These are phyloP conservation scores for Ustulina deusta DNA, from an alignment of 2,329 filamentous ascomycete genomes.

Conservation along the genomic window DNA sequence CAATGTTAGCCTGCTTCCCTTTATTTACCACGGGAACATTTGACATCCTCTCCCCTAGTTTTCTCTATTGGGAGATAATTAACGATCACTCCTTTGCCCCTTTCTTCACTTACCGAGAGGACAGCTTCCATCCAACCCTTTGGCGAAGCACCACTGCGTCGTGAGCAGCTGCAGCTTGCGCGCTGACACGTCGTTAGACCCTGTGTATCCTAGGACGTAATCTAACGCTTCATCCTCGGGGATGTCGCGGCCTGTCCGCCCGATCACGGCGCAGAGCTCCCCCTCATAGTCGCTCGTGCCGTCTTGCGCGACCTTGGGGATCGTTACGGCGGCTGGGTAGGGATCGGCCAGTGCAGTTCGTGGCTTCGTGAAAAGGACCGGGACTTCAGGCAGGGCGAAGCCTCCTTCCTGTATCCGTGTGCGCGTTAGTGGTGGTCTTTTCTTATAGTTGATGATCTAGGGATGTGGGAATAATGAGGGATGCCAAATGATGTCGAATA, in stretches of 20 bases:
- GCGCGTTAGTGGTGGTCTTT: background rate
- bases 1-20: conserved; percentile 14
- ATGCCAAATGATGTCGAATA: background rate
- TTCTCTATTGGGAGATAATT: background rate
- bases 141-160: conserved; percentile 69
- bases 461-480: background rate
- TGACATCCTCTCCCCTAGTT: background rate
- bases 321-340: conserved; percentile 62
- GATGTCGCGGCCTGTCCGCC: conserved; percentile 64
- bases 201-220: conserved; percentile 73
- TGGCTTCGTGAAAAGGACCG: conserved; percentile 59
- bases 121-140: conserved; percentile 69
- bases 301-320: conserved; percentile 65
- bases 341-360: conserved; percentile 65
- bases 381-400: conserved; percentile 29
- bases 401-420: conserved; percentile 29
- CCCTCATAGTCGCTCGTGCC: conserved; percentile 70
- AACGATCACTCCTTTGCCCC: background rate
- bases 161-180: conserved; percentile 66
- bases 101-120: conserved; percentile 54
- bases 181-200: conserved; percentile 72
- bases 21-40: background rate
- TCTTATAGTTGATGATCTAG: background rate
- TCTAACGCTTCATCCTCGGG: conserved; percentile 66
- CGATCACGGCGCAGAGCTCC: conserved; percentile 69